phyloP scores from a whole-genome alignment of 192 early-diverging fungal species.

The Pecoramyces ruminantium region DNA sequence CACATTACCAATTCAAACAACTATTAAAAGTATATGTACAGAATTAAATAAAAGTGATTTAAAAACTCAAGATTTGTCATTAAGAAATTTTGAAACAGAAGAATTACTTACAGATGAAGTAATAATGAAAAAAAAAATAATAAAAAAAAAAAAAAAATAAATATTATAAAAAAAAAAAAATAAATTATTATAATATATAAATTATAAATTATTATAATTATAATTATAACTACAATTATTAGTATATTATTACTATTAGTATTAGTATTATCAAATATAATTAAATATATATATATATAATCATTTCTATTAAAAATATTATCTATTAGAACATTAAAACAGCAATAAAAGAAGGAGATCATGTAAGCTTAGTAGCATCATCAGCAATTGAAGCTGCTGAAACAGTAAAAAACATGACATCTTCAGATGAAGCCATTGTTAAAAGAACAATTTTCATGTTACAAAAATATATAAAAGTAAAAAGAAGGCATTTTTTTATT shows the following conservation, averaged over 20 bases:
- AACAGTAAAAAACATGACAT: background rate
- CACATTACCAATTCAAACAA: background rate
- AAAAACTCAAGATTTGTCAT: background rate
- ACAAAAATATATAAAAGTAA: slow-evolving; percentile 43
- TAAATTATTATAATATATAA: no score
- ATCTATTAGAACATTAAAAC: background rate
- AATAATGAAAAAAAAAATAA: background rate
- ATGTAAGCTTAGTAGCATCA: background rate
- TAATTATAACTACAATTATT: no score
- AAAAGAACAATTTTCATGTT: slow-evolving; percentile 42
- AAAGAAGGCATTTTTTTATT: no score
- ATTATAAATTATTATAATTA: no score
- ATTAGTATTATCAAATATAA: no score
- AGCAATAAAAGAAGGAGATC: background rate
- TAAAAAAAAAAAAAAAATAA: no score
- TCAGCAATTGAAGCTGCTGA: background rate
- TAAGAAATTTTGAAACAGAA: background rate
- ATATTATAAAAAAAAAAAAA: no score
- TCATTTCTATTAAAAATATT: no score
- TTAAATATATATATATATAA: no score
- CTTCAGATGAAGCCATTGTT: slow-evolving; percentile 22
- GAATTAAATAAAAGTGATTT: background rate
- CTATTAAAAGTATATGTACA: background rate
- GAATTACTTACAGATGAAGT: background rate
- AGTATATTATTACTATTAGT: no score